phyloP scores from a whole-genome alignment of 1,139 yeast genomes.

The Blastobotrys ciferrii region DNA sequence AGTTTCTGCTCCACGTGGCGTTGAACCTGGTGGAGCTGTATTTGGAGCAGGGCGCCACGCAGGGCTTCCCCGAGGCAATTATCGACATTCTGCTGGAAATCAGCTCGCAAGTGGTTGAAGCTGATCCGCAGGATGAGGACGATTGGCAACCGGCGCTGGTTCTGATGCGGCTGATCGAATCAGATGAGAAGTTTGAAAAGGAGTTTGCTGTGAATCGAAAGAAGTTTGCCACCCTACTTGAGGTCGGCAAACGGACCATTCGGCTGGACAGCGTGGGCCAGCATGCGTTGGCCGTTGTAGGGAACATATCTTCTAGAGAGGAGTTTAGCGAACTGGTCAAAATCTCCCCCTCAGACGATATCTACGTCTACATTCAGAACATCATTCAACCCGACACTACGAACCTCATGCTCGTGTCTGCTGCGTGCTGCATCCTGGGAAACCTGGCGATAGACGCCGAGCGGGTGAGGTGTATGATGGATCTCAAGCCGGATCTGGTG shows the following conservation, averaged over 20 bases:
- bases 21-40: slow-evolving; percentile 13
- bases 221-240: slow-evolving; percentile 10
- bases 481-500: slow-evolving; percentile 17
- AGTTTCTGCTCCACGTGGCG: slow-evolving; percentile 14
- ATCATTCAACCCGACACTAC: slow-evolving; percentile 9
- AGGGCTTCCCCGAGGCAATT: slow-evolving; percentile 8
- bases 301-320: slow-evolving; percentile 26
- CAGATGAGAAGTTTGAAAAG: slow-evolving; percentile 15
- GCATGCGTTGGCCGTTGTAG: slow-evolving; percentile 18
- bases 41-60: slow-evolving; percentile 8
- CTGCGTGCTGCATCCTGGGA: slow-evolving; percentile 27
- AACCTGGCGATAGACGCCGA: slow-evolving; percentile 23
- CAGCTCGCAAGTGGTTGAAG: slow-evolving; percentile 6
- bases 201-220: slow-evolving; percentile 10
- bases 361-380: slow-evolving; percentile 8
- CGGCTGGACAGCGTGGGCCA: slow-evolving; percentile 19
- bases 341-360: slow-evolving; percentile 16
- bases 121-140: slow-evolving; percentile 11
- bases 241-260: slow-evolving; percentile 25
- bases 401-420: slow-evolving; percentile 16
- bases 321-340: slow-evolving; percentile 18
- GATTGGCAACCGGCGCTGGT: slow-evolving; percentile 13
- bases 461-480: slow-evolving; percentile 17
- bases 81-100: slow-evolving; percentile 16
- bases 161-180: slow-evolving; percentile 16